These are phyloP conservation scores for Podila clonocystis DNA, from an alignment of 192 early-diverging fungal genomes.

Conservation along the genomic window DNA sequence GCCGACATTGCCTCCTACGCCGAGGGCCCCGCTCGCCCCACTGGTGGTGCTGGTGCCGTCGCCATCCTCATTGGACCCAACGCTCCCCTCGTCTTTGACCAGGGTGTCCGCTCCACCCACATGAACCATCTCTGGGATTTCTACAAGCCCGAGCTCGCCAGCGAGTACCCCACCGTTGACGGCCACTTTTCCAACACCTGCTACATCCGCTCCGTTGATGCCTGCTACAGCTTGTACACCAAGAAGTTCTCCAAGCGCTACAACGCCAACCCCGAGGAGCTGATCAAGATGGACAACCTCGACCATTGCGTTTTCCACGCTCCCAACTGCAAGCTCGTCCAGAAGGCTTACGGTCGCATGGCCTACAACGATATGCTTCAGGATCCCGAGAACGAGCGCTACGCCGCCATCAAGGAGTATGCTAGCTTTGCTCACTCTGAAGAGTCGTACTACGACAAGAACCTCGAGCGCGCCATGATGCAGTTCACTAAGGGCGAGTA, in stretches of 20 bases:
- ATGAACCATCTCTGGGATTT: conserved; percentile 99
- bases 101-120: conserved; percentile 84
- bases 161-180: conserved; percentile 98
- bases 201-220: conserved; percentile 92
- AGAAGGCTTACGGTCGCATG: conserved; percentile 93
- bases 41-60: conserved; percentile 91
- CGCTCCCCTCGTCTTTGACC: conserved; percentile 95
- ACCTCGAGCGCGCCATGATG: conserved; percentile 93
- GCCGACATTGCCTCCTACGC: conserved; percentile 99
- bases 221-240: conserved; percentile 86
- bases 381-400: conserved; percentile 72
- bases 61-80: conserved; percentile 93
- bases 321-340: conserved; percentile 97
- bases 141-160: conserved; percentile 98
- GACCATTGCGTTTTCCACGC: conserved; percentile 96
- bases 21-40: conserved; percentile 89
- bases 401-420: conserved; percentile 27
- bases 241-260: conserved; percentile 59
- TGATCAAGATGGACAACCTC: conserved; percentile 56
- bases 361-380: conserved; percentile 93
- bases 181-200: conserved; percentile 93
- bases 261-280: conserved; percentile 47
- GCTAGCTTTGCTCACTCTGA: conserved; percentile 62
- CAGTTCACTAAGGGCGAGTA: conserved; percentile 79
- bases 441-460: conserved; percentile 85